These are phyloP conservation scores for Exophiala calicioides DNA, from an alignment of 2,329 filamentous ascomycete genomes.

Conservation along the genomic window DNA sequence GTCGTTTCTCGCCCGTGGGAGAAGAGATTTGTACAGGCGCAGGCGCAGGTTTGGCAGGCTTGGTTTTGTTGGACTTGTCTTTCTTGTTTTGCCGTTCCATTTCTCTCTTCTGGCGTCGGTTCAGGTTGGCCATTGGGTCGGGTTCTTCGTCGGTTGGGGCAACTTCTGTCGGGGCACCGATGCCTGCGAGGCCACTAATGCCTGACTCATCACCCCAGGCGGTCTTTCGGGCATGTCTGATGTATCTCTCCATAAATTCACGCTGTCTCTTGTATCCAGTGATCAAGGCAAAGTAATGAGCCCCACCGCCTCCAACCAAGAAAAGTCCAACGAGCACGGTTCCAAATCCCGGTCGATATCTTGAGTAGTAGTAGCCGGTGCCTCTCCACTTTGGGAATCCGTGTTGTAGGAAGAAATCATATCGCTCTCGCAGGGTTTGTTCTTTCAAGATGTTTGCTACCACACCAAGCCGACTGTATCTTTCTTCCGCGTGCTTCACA, in stretches of 20 bases:
- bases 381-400: constrained; percentile 97
- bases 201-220: constrained; percentile 85
- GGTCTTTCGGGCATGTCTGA: constrained; percentile 80
- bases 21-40: constrained; percentile 50
- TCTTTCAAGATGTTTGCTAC: constrained; percentile 85
- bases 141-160: constrained; percentile 47
- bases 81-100: constrained; percentile 83
- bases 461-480: constrained; percentile 80
- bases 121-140: constrained; percentile 61
- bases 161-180: constrained; percentile 48
- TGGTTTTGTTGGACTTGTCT: constrained; percentile 51
- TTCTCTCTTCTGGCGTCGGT: constrained; percentile 82
- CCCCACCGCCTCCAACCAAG: constrained; percentile 75
- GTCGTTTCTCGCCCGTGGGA: constrained; percentile 76
- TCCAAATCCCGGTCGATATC: constrained; percentile 86
- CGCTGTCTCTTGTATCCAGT: constrained; percentile 86
- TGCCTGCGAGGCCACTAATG: constrained; percentile 65
- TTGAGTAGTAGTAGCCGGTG: constrained; percentile 96
- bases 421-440: constrained; percentile 75
- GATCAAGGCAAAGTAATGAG: constrained; percentile 83
- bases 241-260: constrained; percentile 89
- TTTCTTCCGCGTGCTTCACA: constrained; percentile 76
- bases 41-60: constrained; percentile 45
- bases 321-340: constrained; percentile 81
- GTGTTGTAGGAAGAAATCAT: constrained; percentile 90